Evolutionary conservation across 1,139 yeast genomes (phyloP).

Genomic region (Nakaseomyces uthaithaninus): DNA sequence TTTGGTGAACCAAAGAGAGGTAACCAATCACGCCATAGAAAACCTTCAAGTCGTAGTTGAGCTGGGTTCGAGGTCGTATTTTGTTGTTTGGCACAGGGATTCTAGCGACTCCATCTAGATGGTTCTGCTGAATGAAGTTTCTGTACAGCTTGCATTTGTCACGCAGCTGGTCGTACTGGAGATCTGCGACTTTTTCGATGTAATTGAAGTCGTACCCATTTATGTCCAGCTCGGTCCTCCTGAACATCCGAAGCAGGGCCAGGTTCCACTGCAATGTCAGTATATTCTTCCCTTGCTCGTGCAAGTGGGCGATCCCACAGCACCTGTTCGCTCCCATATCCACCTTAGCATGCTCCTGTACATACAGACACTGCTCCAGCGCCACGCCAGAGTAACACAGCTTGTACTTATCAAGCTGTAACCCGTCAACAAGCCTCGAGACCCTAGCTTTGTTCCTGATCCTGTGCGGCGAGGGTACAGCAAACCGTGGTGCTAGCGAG

Average conservation of each 20-base stretch:
- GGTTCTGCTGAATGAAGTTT: background rate
- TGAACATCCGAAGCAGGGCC: conserved; percentile 8
- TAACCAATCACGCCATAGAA: background rate
- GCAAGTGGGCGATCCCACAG: background rate
- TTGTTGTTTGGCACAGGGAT: background rate
- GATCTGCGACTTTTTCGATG: conserved; percentile 8
- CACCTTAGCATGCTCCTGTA: background rate
- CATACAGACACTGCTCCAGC: conserved; percentile 1
- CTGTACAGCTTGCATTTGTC: background rate
- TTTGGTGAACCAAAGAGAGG: background rate
- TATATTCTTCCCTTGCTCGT: conserved; percentile 1
- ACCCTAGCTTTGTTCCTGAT: background rate
- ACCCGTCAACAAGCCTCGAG: background rate
- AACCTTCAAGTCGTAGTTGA: background rate
- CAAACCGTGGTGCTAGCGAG: background rate
- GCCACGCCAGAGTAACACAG: background rate
- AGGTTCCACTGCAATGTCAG: conserved; percentile 3
- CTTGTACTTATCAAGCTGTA: background rate
- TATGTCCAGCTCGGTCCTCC: conserved; percentile 11
- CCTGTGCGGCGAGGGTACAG: background rate
- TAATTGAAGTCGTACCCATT: conserved; percentile 15
- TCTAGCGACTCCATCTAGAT: background rate
- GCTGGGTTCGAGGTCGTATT: background rate
- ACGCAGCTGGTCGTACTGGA: background rate
- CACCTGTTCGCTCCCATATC: background rate